A percentile compares a stretch with the other conserved stretches of the same genome.
phyloP scores from a whole-genome alignment of 1,139 yeast genomes.

The Pichia sp. region DNA sequence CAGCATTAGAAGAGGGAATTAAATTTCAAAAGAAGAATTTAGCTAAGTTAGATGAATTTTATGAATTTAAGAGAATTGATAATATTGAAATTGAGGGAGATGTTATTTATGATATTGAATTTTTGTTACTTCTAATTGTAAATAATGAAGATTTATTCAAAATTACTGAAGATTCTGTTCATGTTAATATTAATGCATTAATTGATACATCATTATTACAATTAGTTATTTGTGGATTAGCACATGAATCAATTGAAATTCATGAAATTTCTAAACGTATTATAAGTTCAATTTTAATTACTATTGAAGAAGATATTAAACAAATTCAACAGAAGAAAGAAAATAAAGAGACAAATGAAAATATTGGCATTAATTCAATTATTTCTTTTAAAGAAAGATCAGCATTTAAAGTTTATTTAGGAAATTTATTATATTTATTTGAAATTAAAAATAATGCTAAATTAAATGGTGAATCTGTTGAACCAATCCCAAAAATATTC shows the following conservation, averaged over 20 bases:
- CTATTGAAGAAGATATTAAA: conserved; percentile 22
- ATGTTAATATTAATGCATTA: conserved; percentile 48
- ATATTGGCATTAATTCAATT: neutral
- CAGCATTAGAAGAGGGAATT: conserved; percentile 4
- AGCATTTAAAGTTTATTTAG: conserved; percentile 51
- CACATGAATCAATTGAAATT: conserved; percentile 24
- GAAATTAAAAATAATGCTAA: conserved; percentile 22
- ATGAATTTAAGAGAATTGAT: conserved; percentile 4
- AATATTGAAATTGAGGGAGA: conserved; percentile 4
- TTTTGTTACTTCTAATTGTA: conserved; percentile 48
- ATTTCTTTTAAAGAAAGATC: conserved; percentile 56
- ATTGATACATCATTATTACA: conserved; percentile 57
- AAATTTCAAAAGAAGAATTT: conserved; percentile 25
- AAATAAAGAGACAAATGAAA: neutral
- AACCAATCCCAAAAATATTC: conserved; percentile 33
- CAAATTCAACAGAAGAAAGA: conserved; percentile 16
- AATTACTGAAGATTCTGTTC: conserved; percentile 27
- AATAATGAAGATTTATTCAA: conserved; percentile 58
- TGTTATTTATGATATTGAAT: conserved; percentile 52
- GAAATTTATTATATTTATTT: conserved; percentile 52
- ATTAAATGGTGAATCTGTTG: conserved; percentile 1
- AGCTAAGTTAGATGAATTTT: conserved; percentile 20
- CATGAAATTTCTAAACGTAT: conserved; percentile 22
- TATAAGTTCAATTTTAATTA: conserved; percentile 18
- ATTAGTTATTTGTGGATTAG: conserved; percentile 46